A percentile compares a stretch with the other conserved stretches of the same genome.
Conservation (phyloP, 2,329 filamentous ascomycete genomes). For the Trichoderma citrinoviride region DNA sequence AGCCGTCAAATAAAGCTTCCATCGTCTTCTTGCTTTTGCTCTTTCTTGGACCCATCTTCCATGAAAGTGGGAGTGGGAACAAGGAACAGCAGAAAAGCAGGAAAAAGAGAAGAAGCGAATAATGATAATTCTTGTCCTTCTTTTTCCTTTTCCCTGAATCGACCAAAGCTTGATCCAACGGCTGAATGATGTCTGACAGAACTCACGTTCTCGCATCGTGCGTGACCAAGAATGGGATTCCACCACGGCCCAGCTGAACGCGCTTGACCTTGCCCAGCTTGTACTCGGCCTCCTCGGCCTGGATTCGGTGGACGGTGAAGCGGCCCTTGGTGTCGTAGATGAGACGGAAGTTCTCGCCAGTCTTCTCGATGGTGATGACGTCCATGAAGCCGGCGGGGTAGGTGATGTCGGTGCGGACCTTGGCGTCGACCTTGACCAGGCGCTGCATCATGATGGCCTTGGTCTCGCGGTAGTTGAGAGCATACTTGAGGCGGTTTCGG, state of each 20-base stretch:
- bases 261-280: slow-evolving; percentile 99
- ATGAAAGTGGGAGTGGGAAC: too few species aligned
- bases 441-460: slow-evolving; percentile 99
- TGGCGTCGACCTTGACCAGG: slow-evolving; percentile 98
- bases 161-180: slow-evolving; percentile 99
- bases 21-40: slow-evolving; percentile 24
- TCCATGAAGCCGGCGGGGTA: slow-evolving; percentile 99
- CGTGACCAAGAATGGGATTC: slow-evolving; percentile 99
- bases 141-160: slow-evolving; percentile 40
- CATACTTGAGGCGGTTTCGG: slow-evolving; percentile 97
- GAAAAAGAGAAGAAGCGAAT: background rate
- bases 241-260: slow-evolving; percentile 97
- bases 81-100: background rate
- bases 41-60: too few species aligned
- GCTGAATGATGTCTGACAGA: slow-evolving; percentile 97
- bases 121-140: slow-evolving; percentile 26
- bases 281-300: slow-evolving; percentile 98
- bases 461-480: slow-evolving; percentile 96
- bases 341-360: slow-evolving; percentile 99
- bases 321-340: slow-evolving; percentile 99
- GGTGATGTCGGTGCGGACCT: slow-evolving; percentile 98
- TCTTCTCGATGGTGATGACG: slow-evolving; percentile 99
- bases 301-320: slow-evolving; percentile 99
- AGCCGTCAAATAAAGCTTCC: slow-evolving; percentile 49
- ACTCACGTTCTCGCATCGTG: slow-evolving; percentile 99